Conservation (phyloP, 768 basidiomycete genomes). For the Pholiota molesta region DNA sequence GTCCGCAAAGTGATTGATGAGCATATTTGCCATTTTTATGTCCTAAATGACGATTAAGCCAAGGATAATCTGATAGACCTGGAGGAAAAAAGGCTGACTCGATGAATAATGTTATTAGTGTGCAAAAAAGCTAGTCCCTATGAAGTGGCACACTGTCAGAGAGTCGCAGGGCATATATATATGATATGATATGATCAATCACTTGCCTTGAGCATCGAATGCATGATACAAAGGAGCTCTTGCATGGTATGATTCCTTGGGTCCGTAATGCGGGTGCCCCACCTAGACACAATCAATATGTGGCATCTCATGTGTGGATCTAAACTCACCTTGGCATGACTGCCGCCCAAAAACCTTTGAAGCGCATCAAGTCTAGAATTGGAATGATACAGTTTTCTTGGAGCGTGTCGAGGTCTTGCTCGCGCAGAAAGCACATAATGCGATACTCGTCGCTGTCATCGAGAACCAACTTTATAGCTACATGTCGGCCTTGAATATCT, state of each 20-base stretch:
- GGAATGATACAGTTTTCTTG: constrained; percentile 21
- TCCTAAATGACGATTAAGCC: constrained; percentile 1
- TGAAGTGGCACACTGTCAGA: background rate
- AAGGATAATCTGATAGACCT: background rate
- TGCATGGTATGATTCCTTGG: constrained; percentile 10
- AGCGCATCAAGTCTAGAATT: constrained; percentile 26
- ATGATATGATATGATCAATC: too few relatives aligned
- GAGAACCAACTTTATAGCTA: constrained; percentile 30
- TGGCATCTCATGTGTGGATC: background rate
- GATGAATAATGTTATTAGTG: constrained; percentile 23
- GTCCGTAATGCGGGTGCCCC: constrained; percentile 6
- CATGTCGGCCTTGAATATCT: constrained; percentile 22
- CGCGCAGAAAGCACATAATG: constrained; percentile 22
- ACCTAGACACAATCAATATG: constrained; percentile 12
- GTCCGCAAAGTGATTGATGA: constrained; percentile 14
- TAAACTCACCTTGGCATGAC: constrained; percentile 30
- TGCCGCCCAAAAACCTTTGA: constrained; percentile 25
- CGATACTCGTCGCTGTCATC: constrained; percentile 25
- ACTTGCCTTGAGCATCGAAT: constrained; percentile 21
- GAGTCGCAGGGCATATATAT: background rate
- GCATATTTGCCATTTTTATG: constrained; percentile 19
- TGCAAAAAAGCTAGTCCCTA: constrained; percentile 26
- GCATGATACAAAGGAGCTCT: constrained; percentile 17
- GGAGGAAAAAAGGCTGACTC: constrained; percentile 12
- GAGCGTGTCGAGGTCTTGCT: constrained; percentile 9